Evolutionary conservation across 1,139 yeast genomes (phyloP).

Genomic region (Entelexis sorbosivorans): DNA sequence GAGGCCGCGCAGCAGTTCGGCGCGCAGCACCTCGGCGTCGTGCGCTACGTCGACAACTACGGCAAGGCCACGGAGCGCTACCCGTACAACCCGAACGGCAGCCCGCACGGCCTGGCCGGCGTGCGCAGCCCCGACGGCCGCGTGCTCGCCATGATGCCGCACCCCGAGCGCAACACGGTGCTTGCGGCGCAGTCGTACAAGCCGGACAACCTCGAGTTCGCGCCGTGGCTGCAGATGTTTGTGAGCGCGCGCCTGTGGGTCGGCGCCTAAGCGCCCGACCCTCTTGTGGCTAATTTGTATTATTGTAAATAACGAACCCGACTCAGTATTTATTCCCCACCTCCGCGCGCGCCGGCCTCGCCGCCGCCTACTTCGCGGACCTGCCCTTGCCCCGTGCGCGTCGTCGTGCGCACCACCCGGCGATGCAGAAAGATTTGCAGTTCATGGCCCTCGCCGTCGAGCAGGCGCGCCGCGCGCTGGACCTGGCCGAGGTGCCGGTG

Average conservation of each 20-base stretch:
- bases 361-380: not conserved
- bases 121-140: slow-evolving; percentile 83
- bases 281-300: too few relatives aligned
- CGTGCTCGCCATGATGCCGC: slow-evolving; percentile 98
- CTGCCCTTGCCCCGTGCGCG: not conserved
- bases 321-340: not conserved
- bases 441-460: slow-evolving; percentile 23
- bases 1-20: slow-evolving; percentile 39
- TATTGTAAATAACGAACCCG: not conserved
- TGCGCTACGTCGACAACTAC: slow-evolving; percentile 81
- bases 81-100: slow-evolving; percentile 96
- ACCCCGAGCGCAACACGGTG: slow-evolving; percentile 91
- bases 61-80: slow-evolving; percentile 71
- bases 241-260: slow-evolving; percentile 95
- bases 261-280: slow-evolving; percentile 3
- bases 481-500: slow-evolving; percentile 58
- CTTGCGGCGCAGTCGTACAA: slow-evolving; percentile 85
- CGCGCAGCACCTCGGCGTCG: slow-evolving; percentile 44
- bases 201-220: slow-evolving; percentile 49
- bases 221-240: slow-evolving; percentile 92
- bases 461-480: slow-evolving; percentile 47
- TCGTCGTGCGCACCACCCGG: too few relatives aligned
- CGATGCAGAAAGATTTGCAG: slow-evolving; percentile 10
- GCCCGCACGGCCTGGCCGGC: slow-evolving; percentile 89
- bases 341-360: too few relatives aligned